These are phyloP conservation scores for Luffa aegyptiaca DNA, from an alignment of 306 rosid genomes.

Conservation along the genomic window DNA sequence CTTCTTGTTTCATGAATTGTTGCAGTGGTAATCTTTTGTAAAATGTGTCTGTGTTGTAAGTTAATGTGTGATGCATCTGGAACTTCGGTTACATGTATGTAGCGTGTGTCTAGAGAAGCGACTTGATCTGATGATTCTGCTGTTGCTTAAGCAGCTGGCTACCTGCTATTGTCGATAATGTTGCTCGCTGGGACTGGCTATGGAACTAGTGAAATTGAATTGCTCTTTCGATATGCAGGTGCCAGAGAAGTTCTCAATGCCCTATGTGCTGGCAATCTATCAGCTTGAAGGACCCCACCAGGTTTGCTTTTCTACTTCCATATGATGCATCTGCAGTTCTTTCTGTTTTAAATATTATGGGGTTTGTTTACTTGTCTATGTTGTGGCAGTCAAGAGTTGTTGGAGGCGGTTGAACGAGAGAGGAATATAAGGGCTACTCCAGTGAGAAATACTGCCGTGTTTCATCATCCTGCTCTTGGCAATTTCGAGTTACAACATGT, in stretches of 20 bases:
- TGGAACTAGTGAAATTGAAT: neutral
- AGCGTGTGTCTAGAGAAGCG: neutral
- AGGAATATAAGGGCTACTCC: slow-evolving; percentile 43
- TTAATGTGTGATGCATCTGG: slow-evolving; percentile 1
- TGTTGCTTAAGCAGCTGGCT: neutral
- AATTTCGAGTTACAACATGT: slow-evolving; percentile 64
- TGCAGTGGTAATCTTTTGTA: neutral
- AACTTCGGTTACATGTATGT: neutral
- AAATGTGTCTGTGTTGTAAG: neutral
- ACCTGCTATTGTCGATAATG: neutral
- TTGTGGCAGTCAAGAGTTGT: slow-evolving; percentile 74
- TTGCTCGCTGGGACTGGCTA: neutral
- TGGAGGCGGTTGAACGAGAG: slow-evolving; percentile 73
- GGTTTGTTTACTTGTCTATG: slow-evolving; percentile 8
- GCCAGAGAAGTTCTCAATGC: slow-evolving; percentile 93
- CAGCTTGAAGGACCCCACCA: slow-evolving; percentile 68
- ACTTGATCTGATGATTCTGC: neutral
- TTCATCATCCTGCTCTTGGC: slow-evolving; percentile 57
- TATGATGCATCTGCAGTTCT: slow-evolving; percentile 1
- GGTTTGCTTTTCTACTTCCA: slow-evolving; percentile 34
- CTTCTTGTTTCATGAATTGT: neutral
- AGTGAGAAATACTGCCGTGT: slow-evolving; percentile 52
- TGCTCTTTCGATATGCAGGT: slow-evolving; percentile 33
- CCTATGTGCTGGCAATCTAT: slow-evolving; percentile 95
- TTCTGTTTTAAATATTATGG: neutral